phyloP scores from a whole-genome alignment of 768 basidiomycete genomes.

The Tylopilus intermedius region DNA sequence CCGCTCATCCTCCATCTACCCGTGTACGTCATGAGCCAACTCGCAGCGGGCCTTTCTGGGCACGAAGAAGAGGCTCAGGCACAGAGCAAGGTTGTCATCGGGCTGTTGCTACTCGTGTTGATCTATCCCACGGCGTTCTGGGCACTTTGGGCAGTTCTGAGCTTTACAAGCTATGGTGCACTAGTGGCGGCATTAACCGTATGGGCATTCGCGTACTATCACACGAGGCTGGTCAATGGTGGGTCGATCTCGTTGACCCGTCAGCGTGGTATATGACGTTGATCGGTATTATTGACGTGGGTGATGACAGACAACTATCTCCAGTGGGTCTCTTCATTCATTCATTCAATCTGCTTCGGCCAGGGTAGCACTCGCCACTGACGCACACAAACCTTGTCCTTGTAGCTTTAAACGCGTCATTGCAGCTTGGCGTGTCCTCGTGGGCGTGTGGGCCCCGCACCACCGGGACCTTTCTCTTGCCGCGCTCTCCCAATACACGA shows the following conservation, averaged over 20 bases:
- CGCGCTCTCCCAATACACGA: conserved; percentile 71
- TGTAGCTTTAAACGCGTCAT: conserved; percentile 76
- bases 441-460: conserved; percentile 90
- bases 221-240: conserved; percentile 82
- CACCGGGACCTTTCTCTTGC: conserved; percentile 73
- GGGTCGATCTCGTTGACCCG: conserved; percentile 33
- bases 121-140: conserved; percentile 85
- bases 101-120: conserved; percentile 64
- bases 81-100: conserved; percentile 94
- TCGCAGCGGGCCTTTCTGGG: conserved; percentile 69
- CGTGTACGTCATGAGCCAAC: conserved; percentile 73
- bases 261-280: conserved; percentile 22
- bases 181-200: conserved; percentile 63
- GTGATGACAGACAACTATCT: conserved; percentile 61
- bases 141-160: conserved; percentile 78
- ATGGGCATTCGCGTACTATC: conserved; percentile 79
- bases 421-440: conserved; percentile 94
- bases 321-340: conserved; percentile 46
- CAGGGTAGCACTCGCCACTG: conserved; percentile 16
- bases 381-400: conserved; percentile 14
- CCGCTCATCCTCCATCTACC: conserved; percentile 83
- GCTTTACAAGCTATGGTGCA: conserved; percentile 70
- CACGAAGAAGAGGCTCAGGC: conserved; percentile 94
- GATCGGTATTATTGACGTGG: conserved; percentile 2
- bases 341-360: background rate